Base-by-base conservation (phyloP, 1,284 basidiomycete species). In the Caloboletus firmus region DNA sequence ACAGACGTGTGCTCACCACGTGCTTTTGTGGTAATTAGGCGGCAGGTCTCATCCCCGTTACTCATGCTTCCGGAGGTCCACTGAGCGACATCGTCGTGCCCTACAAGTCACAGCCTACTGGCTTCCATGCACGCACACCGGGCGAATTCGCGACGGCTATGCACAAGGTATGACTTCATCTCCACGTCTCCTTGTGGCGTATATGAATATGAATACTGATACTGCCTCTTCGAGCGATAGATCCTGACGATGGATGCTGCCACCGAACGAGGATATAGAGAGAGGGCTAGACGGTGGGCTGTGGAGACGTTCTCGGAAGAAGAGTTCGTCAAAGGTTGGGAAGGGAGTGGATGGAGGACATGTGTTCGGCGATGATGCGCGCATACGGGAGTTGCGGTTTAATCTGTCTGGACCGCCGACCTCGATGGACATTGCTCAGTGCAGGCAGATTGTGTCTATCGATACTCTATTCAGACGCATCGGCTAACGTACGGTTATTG, bases 1-100 rank as follows among this genome's bases (percentile, higher is more conserved):
- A 17, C 8, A 2, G 0, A 35, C 51, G 47, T 51, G 35, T 59
- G 61, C 60, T 61, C 9, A 62, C 45, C 47, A 31, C 57, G 30
- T 46, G 58, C 51, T 43, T 36, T 24, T 35, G 12, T 49, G 39
- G 48, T 47, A 20, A 46, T 18, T 60, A 96, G 94, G 93, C 95
- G 3, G 93, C 96, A 0, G 96, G 96, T 0, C 81, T 96, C 2
- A 91, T 99, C 18, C 93, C 96, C 0, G 82, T 99, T 4, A 87
- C 90, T 0, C 95, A 99, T 68, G 91, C 91, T 1, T 97, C 94
- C 0, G 96, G 92, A 0, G 96, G 97, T 0, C 97, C 96, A 0
- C 70, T 95, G 31, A 79, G 87, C 49, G 96, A 99, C 69, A 98
- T 99, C 55, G 86, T 97, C 32, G 84, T 94, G 1, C 90, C 91